Evolutionary conservation across 2,329 filamentous ascomycete genomes (phyloP).

Genomic region (Verticillium isaacii): DNA sequence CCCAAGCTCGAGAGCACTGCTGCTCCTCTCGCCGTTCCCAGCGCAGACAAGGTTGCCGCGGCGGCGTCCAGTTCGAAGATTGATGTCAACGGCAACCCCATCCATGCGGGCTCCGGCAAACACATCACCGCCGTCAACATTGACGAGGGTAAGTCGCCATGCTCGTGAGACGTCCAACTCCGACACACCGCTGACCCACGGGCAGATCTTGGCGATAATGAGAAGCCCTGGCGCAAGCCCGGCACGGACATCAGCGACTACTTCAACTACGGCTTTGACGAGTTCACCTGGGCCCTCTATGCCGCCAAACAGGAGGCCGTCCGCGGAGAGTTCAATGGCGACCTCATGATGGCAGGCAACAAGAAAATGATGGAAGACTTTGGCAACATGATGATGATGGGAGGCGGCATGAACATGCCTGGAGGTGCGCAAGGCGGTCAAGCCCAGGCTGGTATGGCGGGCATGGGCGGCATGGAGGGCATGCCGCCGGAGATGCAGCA

Average conservation of each 20-base stretch:
- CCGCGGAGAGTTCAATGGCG: constrained; percentile 68
- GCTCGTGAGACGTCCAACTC: not conserved
- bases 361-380: constrained; percentile 78
- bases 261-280: constrained; percentile 98
- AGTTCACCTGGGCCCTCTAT: constrained; percentile 96
- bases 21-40: constrained; percentile 24
- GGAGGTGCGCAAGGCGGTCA: constrained; percentile 21
- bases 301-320: constrained; percentile 81
- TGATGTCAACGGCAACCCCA: constrained; percentile 77
- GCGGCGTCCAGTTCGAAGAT: constrained; percentile 76
- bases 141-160: constrained; percentile 48
- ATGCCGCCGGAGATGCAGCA: constrained; percentile 62
- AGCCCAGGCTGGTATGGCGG: constrained; percentile 33
- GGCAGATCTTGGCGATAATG: constrained; percentile 66
- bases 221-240: constrained; percentile 92
- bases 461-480: constrained; percentile 56
- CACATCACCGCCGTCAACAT: constrained; percentile 74
- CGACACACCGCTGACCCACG: not conserved
- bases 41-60: constrained; percentile 51
- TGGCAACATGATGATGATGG: constrained; percentile 64
- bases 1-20: constrained; percentile 26
- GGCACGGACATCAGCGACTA: constrained; percentile 94
- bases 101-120: constrained; percentile 75
- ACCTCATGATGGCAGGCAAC: constrained; percentile 55
- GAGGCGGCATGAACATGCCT: constrained; percentile 36